Evolutionary conservation across 2,329 filamentous ascomycete species (phyloP), one percentile per base, ranked within the genome.

Genomic region (Neofusicoccum umdonicola): DNA sequence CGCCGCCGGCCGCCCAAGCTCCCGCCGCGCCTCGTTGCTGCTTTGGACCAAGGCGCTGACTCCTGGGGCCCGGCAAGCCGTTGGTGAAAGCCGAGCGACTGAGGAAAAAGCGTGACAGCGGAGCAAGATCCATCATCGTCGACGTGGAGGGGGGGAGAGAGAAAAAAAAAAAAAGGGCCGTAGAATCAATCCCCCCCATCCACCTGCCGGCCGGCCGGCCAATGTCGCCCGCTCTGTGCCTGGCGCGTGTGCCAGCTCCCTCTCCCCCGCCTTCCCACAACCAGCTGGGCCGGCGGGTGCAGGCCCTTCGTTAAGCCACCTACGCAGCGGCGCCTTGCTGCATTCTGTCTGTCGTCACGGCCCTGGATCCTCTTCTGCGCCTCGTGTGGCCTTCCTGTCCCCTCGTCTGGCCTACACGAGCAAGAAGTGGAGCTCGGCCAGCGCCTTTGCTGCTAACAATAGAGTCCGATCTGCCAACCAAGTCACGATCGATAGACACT

Each of bases 401-500:
- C 56, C 47, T 19, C 39, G 22, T 15, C 27, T 31, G 27, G 27
- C 17, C 31, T 15, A 37, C 50, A 27, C 48, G 15, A 22, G 35
- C 27, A 41, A 9, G 13, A 12, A 11, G 31, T 37, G 13, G 35
- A 19, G 35, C 37, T 27, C 35, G 52, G 11, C 19, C 7, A 13
- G 52, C n/a, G 37, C 12, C 45, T 27, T 19, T 31, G 27, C 9
- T 37, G 56, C 56, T 60, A 60, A 60, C 56, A 60, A 60, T 60
- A 60, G 56, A 42, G 27, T 22, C 42, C 56, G 56, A 60, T 60
- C 56, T 47, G 17, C 56, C 42, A 37, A 42, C 56, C 47, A 47
- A 60, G 6, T 19, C 15, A 22, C 56, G 56, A 60, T 60, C 56
- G 42, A 47, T 19, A 37, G 54, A 19, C 54, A 31, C 35, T 17